These are phyloP conservation scores for Pseudogymnoascus sp. DNA, from an alignment of 2,329 filamentous ascomycete genomes.

Conservation along the genomic window DNA sequence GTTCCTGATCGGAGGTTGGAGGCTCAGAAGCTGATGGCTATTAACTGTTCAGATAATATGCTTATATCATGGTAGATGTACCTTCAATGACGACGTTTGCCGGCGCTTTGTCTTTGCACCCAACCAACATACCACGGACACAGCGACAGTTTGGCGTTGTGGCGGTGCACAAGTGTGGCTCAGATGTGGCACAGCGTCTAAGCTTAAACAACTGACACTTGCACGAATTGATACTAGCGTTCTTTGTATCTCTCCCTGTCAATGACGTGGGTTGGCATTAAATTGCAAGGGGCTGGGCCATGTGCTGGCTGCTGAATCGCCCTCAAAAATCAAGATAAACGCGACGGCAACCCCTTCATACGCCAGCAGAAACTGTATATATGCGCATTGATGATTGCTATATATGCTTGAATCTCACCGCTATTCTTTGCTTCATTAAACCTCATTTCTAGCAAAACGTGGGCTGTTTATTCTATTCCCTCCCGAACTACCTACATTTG, in stretches of 20 bases:
- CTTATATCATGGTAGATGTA: conserved; percentile 7
- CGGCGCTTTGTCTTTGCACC: background rate
- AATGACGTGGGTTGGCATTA: background rate
- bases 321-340: conserved; percentile 10
- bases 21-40: background rate
- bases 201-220: background rate
- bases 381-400: background rate
- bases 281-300: conserved; percentile 2
- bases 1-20: background rate
- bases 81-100: background rate
- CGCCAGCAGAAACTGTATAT: background rate
- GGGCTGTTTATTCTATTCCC: background rate
- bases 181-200: background rate
- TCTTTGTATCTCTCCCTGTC: background rate
- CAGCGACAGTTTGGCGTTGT: conserved; percentile 6
- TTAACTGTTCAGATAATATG: background rate
- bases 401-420: background rate
- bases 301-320: background rate
- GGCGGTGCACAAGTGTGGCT: conserved; percentile 1
- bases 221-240: background rate
- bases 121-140: conserved; percentile 1
- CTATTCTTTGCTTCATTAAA: background rate
- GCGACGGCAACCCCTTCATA: background rate
- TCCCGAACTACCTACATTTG: background rate
- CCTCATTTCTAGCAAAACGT: background rate